Evolutionary conservation across 768 basidiomycete genomes (phyloP), one percentile per base, ranked within the genome.

Genomic region (Aureoboletus auriporus): DNA sequence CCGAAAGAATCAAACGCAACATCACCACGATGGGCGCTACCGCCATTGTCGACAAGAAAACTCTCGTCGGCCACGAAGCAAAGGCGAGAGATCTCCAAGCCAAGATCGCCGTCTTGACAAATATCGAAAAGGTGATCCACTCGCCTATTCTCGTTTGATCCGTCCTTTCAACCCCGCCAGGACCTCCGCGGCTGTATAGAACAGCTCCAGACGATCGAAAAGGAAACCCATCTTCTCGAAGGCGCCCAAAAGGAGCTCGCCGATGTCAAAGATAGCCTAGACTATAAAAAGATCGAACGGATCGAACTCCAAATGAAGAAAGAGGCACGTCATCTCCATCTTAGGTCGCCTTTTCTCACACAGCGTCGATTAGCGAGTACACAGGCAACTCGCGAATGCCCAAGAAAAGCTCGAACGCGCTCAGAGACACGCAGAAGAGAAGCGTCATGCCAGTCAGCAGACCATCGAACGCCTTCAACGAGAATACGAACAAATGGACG

Each of bases 1-100:
- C 93, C 0, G 93, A 95, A 40, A 79, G 93, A 39, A 86, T 95
- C 56, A 88, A 85, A 62, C 80, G 84, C 43, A 87, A 82, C 37
- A 95, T 95, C 57, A 68, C 76, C 10, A 73, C 79, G n/a, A 91
- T 95, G 86, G 76, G 79, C 3, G 62, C 70, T 6, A 82, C 78
- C 0, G 80, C 82, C 1, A 64, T 77, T 14, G 84, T 86, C 46
- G 90, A 94, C 55, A 89, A 89, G 61, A 79, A 74, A 51, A 74
- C 74, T 1, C 74, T 89, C 16, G 71, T 76, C 1, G 65, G 76
- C 53, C 80, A 84, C 54, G 87, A 93, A 58, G 73, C 75, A 11
- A 93, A 91, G 69, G 75, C 82, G 5, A 73, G 90, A 39, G 91
- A 93, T 58, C 74, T 93, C 8, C 83, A 86, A 51, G 72, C 78